Evolutionary conservation across 2,329 filamentous ascomycete species (phyloP).

Genomic region (Xenoacremonium recifei): DNA sequence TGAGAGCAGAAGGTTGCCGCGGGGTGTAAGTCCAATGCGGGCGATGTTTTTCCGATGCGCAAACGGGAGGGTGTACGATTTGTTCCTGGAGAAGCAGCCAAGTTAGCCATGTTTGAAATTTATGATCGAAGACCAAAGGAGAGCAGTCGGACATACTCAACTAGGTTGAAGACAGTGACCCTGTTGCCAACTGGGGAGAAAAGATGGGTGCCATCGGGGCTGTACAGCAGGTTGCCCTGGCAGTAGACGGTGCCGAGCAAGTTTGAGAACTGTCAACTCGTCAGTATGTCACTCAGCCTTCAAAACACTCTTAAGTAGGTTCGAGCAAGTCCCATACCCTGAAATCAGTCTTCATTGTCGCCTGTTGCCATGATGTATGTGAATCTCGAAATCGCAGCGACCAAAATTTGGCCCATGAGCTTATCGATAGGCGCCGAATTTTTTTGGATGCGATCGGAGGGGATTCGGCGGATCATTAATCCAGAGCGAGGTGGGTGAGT

Average conservation of each 20-base stretch:
- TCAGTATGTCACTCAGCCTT: background rate
- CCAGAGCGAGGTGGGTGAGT: slow-evolving; percentile 19
- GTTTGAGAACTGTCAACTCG: slow-evolving; percentile 85
- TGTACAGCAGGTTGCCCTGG: slow-evolving; percentile 95
- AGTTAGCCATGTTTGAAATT: slow-evolving; percentile 34
- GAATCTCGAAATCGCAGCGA: slow-evolving; percentile 22
- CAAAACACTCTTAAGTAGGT: background rate
- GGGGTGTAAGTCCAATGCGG: slow-evolving; percentile 82
- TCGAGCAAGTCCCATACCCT: slow-evolving; percentile 64
- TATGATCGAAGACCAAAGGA: background rate
- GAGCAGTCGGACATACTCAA: slow-evolving; percentile 68
- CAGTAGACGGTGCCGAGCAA: slow-evolving; percentile 97
- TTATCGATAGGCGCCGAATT: slow-evolving; percentile 35
- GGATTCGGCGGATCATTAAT: slow-evolving; percentile 35
- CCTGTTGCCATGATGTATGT: slow-evolving; percentile 34
- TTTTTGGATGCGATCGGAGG: slow-evolving; percentile 21
- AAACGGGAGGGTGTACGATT: slow-evolving; percentile 83
- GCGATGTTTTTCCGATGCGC: slow-evolving; percentile 92
- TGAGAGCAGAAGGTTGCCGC: slow-evolving; percentile 87
- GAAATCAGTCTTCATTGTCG: slow-evolving; percentile 97
- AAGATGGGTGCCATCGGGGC: slow-evolving; percentile 91
- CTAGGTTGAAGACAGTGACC: slow-evolving; percentile 92
- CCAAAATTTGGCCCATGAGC: slow-evolving; percentile 31
- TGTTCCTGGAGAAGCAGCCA: slow-evolving; percentile 58
- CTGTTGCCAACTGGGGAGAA: slow-evolving; percentile 96